Evolutionary conservation across 2,329 filamentous ascomycete species (phyloP), one percentile per base, ranked within the genome.

Genomic region (Penicillium freii): DNA sequence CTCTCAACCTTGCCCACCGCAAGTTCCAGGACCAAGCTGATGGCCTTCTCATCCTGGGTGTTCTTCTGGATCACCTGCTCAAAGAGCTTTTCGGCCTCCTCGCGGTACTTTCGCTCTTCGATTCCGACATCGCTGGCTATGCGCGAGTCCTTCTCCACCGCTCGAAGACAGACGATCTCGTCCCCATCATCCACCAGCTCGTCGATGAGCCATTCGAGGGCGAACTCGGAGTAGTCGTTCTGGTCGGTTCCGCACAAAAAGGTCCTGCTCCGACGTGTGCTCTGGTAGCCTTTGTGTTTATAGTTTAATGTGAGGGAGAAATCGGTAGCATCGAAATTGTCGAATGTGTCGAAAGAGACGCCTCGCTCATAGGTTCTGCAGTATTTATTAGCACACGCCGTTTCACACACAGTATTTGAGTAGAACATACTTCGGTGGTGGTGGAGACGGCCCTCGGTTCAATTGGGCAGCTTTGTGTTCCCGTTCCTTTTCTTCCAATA

Each of bases 151-250:
- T 90, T 92, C 70, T 96, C 92, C 43, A 96, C 84, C 2, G 96
- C 92, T 51, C 91, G 84, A 48, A 97, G 83, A 74, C 92, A 97
- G 9, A 97, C 89, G 56, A 97, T 88, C 75, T 96, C 91, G 71
- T 97, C 92, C 19, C 92, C 92, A 69, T 96, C 92, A 67, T 96
- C 92, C 40, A 96, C 91, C 55, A 96, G 82, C 75, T 96, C 91
- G 67, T 95, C 91, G 39, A 97, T 84, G 50, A 96, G 82, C 92
- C 92, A 97, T 74, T 95, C 90, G 19, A 97, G 80, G 17, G 92
- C 92, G 75, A 93, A 94, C 61, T 96, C 90, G 7, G 91, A 96
- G 74, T 96, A 96, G 57, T 91, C 85, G 66, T 96, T 92, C 68
- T 93, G 90, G 74, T 96, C 92, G 19, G 92, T 89, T 21, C 92